These are phyloP conservation scores for Sporothrix luriei DNA, from an alignment of 2,329 filamentous ascomycete species.

Conservation along the genomic window DNA sequence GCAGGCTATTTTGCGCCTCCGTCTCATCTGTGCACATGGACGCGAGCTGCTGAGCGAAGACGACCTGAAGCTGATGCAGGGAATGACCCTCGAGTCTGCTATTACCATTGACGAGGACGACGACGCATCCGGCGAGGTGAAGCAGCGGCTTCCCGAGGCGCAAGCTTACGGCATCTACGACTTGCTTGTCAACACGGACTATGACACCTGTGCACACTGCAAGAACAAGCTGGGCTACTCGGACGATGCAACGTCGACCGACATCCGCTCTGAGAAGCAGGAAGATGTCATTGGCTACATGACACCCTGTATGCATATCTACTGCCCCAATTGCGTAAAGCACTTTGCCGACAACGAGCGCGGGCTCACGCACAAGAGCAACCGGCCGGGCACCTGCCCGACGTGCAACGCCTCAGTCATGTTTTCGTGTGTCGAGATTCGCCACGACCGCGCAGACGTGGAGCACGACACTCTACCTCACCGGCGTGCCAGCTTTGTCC, in stretches of 20 bases:
- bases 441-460: slow-evolving; percentile 59
- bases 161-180: slow-evolving; percentile 85
- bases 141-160: slow-evolving; percentile 62
- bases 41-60: slow-evolving; percentile 84
- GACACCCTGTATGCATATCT: slow-evolving; percentile 82
- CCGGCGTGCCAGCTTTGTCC: slow-evolving; percentile 31
- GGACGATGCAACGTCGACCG: slow-evolving; percentile 43
- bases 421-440: slow-evolving; percentile 68
- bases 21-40: slow-evolving; percentile 91
- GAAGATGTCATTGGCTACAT: slow-evolving; percentile 73
- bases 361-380: slow-evolving; percentile 47
- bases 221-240: slow-evolving; percentile 62
- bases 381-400: slow-evolving; percentile 60
- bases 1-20: slow-evolving; percentile 84
- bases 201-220: slow-evolving; percentile 73
- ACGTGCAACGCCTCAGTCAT: slow-evolving; percentile 68
- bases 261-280: slow-evolving; percentile 60
- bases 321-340: slow-evolving; percentile 74
- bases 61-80: slow-evolving; percentile 77
- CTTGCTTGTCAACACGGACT: slow-evolving; percentile 79
- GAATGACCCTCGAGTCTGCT: slow-evolving; percentile 78
- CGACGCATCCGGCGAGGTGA: slow-evolving; percentile 49
- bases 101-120: slow-evolving; percentile 86
- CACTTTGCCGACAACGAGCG: slow-evolving; percentile 58
- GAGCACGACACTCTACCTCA: slow-evolving; percentile 59